phyloP scores from a whole-genome alignment of 495 filamentous ascomycete genomes.

The Penicillium verhagenii region DNA sequence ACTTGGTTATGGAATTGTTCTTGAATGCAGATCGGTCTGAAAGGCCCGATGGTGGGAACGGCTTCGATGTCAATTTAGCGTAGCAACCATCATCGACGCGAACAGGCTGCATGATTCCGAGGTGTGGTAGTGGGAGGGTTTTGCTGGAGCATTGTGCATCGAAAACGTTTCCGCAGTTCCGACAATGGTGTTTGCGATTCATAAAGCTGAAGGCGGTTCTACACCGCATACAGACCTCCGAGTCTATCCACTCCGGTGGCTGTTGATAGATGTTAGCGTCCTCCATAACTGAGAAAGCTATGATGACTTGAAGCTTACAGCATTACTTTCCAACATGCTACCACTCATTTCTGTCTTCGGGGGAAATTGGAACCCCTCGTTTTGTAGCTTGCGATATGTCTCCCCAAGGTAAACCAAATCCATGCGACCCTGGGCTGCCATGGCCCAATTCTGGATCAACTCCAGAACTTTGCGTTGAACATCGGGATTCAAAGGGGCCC shows the following conservation, averaged over 20 bases:
- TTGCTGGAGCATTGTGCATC: conserved; percentile 92
- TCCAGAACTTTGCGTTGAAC: conserved; percentile 89
- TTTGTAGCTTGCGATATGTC: conserved; percentile 76
- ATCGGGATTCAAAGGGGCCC: conserved; percentile 73
- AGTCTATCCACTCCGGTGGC: conserved; percentile 98
- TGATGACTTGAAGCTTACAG: conserved; percentile 55
- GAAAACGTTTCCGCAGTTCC: conserved; percentile 97
- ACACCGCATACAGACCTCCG: conserved; percentile 98
- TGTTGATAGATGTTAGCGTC: conserved; percentile 34
- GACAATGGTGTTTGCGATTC: conserved; percentile 96
- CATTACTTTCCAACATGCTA: conserved; percentile 95
- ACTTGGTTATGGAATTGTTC: conserved; percentile 53
- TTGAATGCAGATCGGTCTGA: conserved; percentile 48
- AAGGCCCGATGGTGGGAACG: conserved; percentile 39
- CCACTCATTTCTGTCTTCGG: conserved; percentile 83
- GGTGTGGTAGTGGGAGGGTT: conserved; percentile 80
- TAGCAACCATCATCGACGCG: conserved; percentile 98
- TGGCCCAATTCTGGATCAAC: conserved; percentile 90
- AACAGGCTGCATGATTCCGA: conserved; percentile 88
- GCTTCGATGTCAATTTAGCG: conserved; percentile 79
- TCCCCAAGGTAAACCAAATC: conserved; percentile 84
- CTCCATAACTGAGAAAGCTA: not conserved
- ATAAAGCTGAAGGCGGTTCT: conserved; percentile 94
- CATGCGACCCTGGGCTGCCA: conserved; percentile 80
- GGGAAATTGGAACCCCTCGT: conserved; percentile 85